Base-by-base conservation (phyloP, 345 rosid genomes). In the Brassica cretica region DNA sequence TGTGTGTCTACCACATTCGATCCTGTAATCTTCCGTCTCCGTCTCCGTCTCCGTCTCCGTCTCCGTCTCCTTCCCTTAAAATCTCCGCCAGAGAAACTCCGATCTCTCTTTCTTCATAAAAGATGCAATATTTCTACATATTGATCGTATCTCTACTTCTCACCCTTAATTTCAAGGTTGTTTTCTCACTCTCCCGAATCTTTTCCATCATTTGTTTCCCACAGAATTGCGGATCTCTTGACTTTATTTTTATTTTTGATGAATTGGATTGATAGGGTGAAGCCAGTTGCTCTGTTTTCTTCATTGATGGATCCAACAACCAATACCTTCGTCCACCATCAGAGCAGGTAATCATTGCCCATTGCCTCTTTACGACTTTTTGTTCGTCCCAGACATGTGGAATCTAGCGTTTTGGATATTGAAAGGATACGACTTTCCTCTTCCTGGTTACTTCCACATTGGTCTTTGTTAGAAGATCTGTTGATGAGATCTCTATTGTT, bases 281-380 rank as follows among this genome's bases (percentile, higher is more conserved):
- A 70, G 74, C 83, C 21, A 68, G 68, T 30, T 93, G 90, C 64
- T 87, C 95, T 6, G 91, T 89, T 80, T 82, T 88, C 88, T 92
- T 91, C 83, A 80, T 92, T 66, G 98, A 92, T 76, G 79, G 86
- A 82, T 81, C 87, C n/a, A 69, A 30, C 19, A 88, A 66, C 71
- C 90, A 83, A 44, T 89, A 81, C 81, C 81, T 94, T 81, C 96
- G 93, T 72, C 32, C 88, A 37, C 85, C 76, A 53, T 82, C 90
- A 8, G 83, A 83, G 90, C 56, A 46, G 53, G 53, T 46, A 12
- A 12, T 12, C 53, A 46, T 46, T 46, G 0, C 14, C 53, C 53
- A 46, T 41, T 41, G 14, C 14, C 49, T 41, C 49, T 41, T 41
- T 41, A 41, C 10, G 14, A 41, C 49, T 2, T 41, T n/a, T 12